These are phyloP conservation scores for Daldinia loculata DNA, from an alignment of 495 filamentous ascomycete genomes.

Conservation along the genomic window DNA sequence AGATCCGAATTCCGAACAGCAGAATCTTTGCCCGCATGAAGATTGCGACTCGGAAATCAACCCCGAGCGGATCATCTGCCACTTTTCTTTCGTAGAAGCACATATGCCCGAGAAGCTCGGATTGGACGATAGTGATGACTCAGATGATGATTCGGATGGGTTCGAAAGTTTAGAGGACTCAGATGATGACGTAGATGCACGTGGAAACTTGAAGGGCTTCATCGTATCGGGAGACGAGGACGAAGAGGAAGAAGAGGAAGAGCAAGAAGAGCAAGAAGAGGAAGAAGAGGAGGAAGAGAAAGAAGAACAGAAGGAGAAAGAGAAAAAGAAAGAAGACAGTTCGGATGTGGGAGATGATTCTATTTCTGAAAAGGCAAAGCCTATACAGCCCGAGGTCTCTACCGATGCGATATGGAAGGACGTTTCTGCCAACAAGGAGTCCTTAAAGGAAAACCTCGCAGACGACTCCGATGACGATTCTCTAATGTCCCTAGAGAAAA, in stretches of 20 bases:
- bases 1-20: slow-evolving; percentile 64
- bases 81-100: slow-evolving; percentile 76
- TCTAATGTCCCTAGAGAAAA: slow-evolving; percentile 10
- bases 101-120: slow-evolving; percentile 64
- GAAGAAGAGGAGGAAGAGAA: not conserved
- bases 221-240: slow-evolving; percentile 61
- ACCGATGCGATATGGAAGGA: slow-evolving; percentile 7
- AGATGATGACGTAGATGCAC: slow-evolving; percentile 53
- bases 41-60: slow-evolving; percentile 71
- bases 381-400: not conserved
- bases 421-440: slow-evolving; percentile 3
- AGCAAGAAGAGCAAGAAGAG: slow-evolving; percentile 42
- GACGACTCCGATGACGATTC: slow-evolving; percentile 25
- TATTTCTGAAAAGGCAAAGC: not conserved
- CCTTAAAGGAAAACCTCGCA: not conserved
- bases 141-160: slow-evolving; percentile 43
- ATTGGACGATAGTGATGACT: slow-evolving; percentile 35
- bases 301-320: not conserved
- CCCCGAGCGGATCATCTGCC: slow-evolving; percentile 74
- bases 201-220: slow-evolving; percentile 65
- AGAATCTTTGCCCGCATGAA: slow-evolving; percentile 72
- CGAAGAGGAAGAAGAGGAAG: slow-evolving; percentile 28
- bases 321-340: not conserved
- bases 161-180: slow-evolving; percentile 43
- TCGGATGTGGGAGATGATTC: slow-evolving; percentile 46